A percentile compares a stretch with the other conserved stretches of the same genome.
Conservation (phyloP, 208 protist genomes). For the Balamuthia mandrillaris region DNA sequence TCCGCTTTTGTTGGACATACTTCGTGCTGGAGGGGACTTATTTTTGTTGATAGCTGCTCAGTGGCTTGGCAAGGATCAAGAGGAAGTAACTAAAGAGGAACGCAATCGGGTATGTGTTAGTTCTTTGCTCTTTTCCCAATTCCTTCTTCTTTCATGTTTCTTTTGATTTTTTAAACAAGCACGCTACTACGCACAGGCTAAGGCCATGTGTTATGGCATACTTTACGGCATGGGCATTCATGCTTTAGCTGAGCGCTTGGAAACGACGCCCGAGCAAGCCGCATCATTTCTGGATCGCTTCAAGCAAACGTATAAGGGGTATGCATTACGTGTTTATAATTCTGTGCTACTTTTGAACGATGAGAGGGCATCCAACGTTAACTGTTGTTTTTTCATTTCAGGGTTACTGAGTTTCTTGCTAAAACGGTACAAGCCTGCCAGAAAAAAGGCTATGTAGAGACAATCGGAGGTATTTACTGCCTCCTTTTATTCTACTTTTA, state of each 20-base stretch:
- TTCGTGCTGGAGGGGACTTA: background rate
- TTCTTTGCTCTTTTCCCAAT: background rate
- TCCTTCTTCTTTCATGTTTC: background rate
- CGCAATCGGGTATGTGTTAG: background rate
- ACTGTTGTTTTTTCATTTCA: background rate
- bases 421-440: slow-evolving; percentile 13
- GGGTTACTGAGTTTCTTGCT: slow-evolving; percentile 11
- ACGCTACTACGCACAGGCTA: background rate
- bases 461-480: background rate
- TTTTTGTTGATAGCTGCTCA: slow-evolving; percentile 26
- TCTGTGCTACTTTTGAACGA: background rate
- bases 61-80: background rate
- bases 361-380: background rate
- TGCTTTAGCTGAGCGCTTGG: background rate
- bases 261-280: background rate
- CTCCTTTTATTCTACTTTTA: too few relatives aligned
- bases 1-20: background rate
- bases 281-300: background rate
- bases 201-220: slow-evolving; percentile 29
- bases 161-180: background rate
- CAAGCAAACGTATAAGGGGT: slow-evolving; percentile 32
- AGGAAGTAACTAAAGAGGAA: slow-evolving; percentile 4
- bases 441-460: slow-evolving; percentile 26
- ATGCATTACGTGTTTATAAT: background rate
- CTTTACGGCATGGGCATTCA: slow-evolving; percentile 22